Evolutionary conservation across 2,329 filamentous ascomycete species (phyloP).

Genomic region (Trichoderma polysporum): DNA sequence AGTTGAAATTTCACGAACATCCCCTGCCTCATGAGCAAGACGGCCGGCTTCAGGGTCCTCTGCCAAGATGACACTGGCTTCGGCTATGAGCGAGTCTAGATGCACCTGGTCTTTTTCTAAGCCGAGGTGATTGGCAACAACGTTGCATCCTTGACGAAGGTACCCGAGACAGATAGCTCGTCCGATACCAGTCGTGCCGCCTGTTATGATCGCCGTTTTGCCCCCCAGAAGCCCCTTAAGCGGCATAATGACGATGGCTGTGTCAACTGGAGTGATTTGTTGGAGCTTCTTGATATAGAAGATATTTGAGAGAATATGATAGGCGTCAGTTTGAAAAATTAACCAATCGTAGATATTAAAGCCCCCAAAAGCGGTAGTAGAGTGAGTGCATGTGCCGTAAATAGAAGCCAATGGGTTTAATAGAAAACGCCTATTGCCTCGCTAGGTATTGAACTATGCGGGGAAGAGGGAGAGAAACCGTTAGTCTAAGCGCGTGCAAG

Average conservation of each 20-base stretch:
- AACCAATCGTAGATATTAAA: neutral
- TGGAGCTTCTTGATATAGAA: neutral
- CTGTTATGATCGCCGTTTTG: conserved; percentile 84
- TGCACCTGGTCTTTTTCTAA: conserved; percentile 52
- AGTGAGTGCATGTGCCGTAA: neutral
- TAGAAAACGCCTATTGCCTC: neutral
- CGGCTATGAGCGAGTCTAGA: conserved; percentile 52
- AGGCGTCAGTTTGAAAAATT: neutral
- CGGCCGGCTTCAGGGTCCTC: conserved; percentile 48
- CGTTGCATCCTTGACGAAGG: conserved; percentile 71
- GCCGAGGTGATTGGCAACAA: conserved; percentile 78
- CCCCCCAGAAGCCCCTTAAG: conserved; percentile 59
- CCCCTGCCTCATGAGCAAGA: conserved; percentile 70
- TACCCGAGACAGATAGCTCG: conserved; percentile 81
- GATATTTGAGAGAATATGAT: neutral
- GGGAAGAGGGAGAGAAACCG: neutral
- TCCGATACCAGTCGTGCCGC: conserved; percentile 83
- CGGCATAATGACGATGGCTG: conserved; percentile 38
- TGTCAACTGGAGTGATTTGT: neutral
- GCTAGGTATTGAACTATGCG: neutral
- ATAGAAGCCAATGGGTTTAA: neutral
- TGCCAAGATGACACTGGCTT: conserved; percentile 48
- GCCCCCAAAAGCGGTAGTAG: neutral
- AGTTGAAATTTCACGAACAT: conserved; percentile 73
- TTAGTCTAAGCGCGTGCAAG: neutral